These are phyloP conservation scores for Takashimella koratensis DNA, from an alignment of 1,284 basidiomycete genomes.

Conservation along the genomic window DNA sequence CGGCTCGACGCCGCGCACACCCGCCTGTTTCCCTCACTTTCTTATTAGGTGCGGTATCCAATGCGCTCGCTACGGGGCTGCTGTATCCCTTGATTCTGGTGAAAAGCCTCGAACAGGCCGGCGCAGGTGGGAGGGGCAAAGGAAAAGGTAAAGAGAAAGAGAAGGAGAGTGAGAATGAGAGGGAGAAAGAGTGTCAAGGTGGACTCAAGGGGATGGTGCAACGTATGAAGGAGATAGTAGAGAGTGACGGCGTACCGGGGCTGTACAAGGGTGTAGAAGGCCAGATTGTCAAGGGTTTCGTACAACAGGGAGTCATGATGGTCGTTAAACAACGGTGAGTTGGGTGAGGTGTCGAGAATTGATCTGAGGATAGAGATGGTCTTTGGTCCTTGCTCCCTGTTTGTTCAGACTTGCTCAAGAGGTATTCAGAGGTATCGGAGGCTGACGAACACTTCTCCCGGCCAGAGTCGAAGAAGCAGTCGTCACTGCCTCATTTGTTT, in stretches of 20 bases:
- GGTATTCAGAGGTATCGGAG: too few relatives aligned
- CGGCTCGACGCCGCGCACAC: conserved; percentile 30
- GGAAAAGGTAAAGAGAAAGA: conserved; percentile 3
- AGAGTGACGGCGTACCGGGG: conserved; percentile 68
- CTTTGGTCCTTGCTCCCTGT: background rate
- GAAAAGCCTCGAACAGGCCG: conserved; percentile 44
- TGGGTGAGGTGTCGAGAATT: too few relatives aligned
- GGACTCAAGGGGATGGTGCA: conserved; percentile 21
- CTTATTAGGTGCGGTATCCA: conserved; percentile 49
- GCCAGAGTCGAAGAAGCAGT: conserved; percentile 30
- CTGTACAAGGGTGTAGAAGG: conserved; percentile 75
- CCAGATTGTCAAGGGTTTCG: conserved; percentile 79
- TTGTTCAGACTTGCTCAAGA: too few relatives aligned
- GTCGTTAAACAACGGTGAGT: conserved; percentile 47
- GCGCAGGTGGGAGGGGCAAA: conserved; percentile 6
- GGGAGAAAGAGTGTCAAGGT: conserved; percentile 4
- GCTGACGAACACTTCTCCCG: conserved; percentile 9
- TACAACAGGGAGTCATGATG: conserved; percentile 47
- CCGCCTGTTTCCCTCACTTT: conserved; percentile 48
- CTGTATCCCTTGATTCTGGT: conserved; percentile 49
- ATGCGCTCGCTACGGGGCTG: conserved; percentile 44
- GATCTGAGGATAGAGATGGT: too few relatives aligned
- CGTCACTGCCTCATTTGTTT: conserved; percentile 4
- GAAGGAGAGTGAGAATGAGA: conserved; percentile 4
- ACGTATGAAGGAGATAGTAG: conserved; percentile 53